Conservation (phyloP, 495 filamentous ascomycete genomes). For the Lophiotrema nucula region DNA sequence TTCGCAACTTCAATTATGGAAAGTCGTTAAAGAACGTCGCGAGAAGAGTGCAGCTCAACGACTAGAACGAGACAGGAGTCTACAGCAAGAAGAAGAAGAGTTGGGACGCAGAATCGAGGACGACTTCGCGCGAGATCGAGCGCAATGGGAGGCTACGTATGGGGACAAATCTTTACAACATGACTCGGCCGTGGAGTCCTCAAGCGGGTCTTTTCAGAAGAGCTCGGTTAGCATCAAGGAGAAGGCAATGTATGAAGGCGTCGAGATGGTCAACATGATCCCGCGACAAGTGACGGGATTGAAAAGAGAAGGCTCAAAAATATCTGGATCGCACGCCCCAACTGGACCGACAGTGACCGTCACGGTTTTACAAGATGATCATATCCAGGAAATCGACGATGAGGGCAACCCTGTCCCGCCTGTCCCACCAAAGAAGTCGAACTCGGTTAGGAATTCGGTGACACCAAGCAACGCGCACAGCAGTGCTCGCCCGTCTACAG, state of each 20-base stretch:
- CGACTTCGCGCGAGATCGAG: slow-evolving; percentile 62
- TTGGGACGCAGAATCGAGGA: slow-evolving; percentile 67
- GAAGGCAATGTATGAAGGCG: slow-evolving; percentile 28
- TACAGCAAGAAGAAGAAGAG: slow-evolving; percentile 69
- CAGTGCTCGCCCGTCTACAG: slow-evolving; percentile 21
- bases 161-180: slow-evolving; percentile 51
- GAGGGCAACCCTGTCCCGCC: slow-evolving; percentile 12
- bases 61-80: slow-evolving; percentile 55
- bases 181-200: slow-evolving; percentile 55
- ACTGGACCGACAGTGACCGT: slow-evolving; percentile 18
- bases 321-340: not conserved
- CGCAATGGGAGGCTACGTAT: slow-evolving; percentile 79
- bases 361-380: slow-evolving; percentile 26
- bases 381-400: slow-evolving; percentile 32
- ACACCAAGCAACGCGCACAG: not conserved
- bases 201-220: slow-evolving; percentile 54
- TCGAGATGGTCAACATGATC: slow-evolving; percentile 26
- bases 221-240: slow-evolving; percentile 41
- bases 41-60: slow-evolving; percentile 58
- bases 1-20: slow-evolving; percentile 86
- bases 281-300: slow-evolving; percentile 6
- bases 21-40: slow-evolving; percentile 72
- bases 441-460: not conserved
- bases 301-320: not conserved
- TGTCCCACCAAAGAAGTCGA: not conserved